Percentiles rank a stretch among this genome's conserved stretches.
phyloP scores from a whole-genome alignment of 345 rosid species.

The Arabidopsis arenosa region DNA sequence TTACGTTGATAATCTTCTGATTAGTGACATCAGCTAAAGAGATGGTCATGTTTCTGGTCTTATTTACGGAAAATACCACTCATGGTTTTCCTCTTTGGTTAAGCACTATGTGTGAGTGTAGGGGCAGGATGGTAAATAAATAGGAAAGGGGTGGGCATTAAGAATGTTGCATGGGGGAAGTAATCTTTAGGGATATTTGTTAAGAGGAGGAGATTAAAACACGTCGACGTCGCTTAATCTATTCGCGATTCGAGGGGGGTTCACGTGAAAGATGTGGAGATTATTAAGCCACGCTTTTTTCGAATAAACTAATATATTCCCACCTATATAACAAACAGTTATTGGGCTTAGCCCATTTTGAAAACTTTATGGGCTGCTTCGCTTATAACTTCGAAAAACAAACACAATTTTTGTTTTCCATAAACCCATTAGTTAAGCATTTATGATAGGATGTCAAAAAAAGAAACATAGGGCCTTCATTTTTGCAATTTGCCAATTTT shows the following conservation, averaged over 20 bases:
- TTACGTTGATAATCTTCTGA: constrained; percentile 24
- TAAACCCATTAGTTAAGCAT: no score
- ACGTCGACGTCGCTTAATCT: constrained; percentile 43
- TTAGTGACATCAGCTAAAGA: constrained; percentile 24
- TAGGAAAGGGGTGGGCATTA: constrained; percentile 17
- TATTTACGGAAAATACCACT: constrained; percentile 40
- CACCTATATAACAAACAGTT: not conserved
- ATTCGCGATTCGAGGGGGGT: constrained; percentile 18
- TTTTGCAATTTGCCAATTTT: not conserved
- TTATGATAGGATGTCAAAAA: no score
- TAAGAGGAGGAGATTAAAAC: constrained; percentile 37
- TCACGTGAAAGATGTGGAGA: constrained; percentile 45
- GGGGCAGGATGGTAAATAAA: constrained; percentile 9
- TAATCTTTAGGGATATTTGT: constrained; percentile 17
- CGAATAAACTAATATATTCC: not conserved
- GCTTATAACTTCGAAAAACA: not conserved
- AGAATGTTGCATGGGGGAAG: constrained; percentile 40
- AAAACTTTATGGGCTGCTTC: not conserved
- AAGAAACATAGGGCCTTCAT: not conserved
- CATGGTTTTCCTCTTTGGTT: not conserved
- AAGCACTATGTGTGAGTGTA: not conserved
- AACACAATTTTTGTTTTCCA: not conserved
- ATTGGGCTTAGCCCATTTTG: constrained; percentile 1
- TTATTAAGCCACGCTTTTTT: constrained; percentile 38
- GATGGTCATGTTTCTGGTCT: constrained; percentile 13